Conservation (phyloP, 2,329 filamentous ascomycete species). For the Dothiorella sarmentorum region DNA sequence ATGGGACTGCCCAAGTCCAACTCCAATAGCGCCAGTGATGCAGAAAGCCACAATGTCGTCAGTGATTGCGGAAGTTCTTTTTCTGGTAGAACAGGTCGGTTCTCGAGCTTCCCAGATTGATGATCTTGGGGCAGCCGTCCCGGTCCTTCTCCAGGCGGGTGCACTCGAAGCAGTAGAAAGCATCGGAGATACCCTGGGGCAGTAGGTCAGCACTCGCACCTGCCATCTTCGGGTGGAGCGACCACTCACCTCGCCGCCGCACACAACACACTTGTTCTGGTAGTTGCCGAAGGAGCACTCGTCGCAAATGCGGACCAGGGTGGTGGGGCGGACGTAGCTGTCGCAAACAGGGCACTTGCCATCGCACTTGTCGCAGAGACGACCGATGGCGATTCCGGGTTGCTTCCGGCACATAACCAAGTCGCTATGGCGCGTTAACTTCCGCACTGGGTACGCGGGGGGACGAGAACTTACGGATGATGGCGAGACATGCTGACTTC, state of each 20-base stretch:
- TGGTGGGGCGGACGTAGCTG: slow-evolving; percentile 96
- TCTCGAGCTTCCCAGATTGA: slow-evolving; percentile 91
- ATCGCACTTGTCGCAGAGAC: slow-evolving; percentile 99
- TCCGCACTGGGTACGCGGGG: slow-evolving; percentile 12
- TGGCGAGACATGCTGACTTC: slow-evolving; percentile 74
- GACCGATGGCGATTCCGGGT: slow-evolving; percentile 93
- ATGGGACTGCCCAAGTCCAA: background rate
- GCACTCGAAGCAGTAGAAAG: slow-evolving; percentile 99
- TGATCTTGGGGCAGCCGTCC: slow-evolving; percentile 98
- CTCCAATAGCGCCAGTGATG: slow-evolving; percentile 1
- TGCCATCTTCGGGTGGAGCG: background rate
- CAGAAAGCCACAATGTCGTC: background rate
- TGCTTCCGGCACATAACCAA: slow-evolving; percentile 99
- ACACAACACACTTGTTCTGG: slow-evolving; percentile 99
- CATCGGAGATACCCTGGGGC: slow-evolving; percentile 82
- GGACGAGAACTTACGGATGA: slow-evolving; percentile 66
- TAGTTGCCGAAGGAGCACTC: slow-evolving; percentile 99
- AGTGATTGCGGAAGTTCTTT: slow-evolving; percentile 65
- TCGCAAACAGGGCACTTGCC: slow-evolving; percentile 99
- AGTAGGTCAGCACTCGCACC: background rate
- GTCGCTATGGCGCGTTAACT: slow-evolving; percentile 57
- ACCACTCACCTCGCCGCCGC: slow-evolving; percentile 72
- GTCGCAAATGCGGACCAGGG: slow-evolving; percentile 96
- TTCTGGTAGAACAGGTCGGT: slow-evolving; percentile 85
- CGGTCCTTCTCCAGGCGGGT: slow-evolving; percentile 94